Conservation (phyloP, 2,329 filamentous ascomycete genomes). For the Clarireedia paspali region DNA sequence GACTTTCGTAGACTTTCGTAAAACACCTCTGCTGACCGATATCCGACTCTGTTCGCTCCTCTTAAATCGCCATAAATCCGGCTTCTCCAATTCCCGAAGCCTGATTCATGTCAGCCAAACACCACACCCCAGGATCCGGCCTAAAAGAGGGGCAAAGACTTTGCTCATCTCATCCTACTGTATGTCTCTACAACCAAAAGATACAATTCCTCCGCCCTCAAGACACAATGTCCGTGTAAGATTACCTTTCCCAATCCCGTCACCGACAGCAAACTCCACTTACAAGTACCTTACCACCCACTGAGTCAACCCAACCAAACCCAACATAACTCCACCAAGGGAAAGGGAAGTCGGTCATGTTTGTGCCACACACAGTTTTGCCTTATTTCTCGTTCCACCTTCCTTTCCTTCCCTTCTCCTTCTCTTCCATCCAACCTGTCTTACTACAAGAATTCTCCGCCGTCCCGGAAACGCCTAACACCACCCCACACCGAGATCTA, state of each 20-base stretch:
- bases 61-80: neutral
- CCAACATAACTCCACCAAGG: too few species aligned
- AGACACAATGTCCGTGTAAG: neutral
- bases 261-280: neutral
- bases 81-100: neutral
- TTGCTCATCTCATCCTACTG: neutral
- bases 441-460: too few species aligned
- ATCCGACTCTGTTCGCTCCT: neutral
- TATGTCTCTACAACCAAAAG: too few species aligned
- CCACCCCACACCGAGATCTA: too few species aligned
- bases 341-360: too few species aligned
- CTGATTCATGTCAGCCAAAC: neutral
- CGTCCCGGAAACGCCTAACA: too few species aligned
- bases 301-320: too few species aligned
- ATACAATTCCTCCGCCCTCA: neutral
- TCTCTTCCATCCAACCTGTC: too few species aligned
- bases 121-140: neutral
- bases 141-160: neutral
- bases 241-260: neutral
- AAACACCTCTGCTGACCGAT: neutral
- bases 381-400: too few species aligned
- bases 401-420: too few species aligned
- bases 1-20: neutral
- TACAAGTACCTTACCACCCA: too few species aligned
- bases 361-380: too few species aligned